Evolutionary conservation across 2,329 filamentous ascomycete species (phyloP).

Genomic region (Aspergillus sp.): DNA sequence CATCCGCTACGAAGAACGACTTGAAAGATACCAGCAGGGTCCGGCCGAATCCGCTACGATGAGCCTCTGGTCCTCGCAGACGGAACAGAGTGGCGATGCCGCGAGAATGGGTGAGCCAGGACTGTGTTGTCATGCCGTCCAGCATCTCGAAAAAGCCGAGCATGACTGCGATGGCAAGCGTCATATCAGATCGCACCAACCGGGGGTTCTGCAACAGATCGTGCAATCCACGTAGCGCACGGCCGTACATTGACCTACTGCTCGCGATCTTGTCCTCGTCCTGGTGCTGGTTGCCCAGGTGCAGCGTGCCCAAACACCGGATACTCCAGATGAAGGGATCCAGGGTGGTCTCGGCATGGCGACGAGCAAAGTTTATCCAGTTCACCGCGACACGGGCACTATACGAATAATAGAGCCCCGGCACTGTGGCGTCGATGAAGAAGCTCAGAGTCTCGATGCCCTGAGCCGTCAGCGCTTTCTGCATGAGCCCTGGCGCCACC

Average conservation of each 20-base stretch:
- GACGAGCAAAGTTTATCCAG: conserved; percentile 2
- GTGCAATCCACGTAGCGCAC: not conserved
- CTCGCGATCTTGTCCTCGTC: conserved; percentile 2
- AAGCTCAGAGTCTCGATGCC: not conserved
- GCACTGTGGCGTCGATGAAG: conserved; percentile 1
- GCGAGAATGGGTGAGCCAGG: conserved; percentile 11
- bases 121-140: conserved; percentile 3
- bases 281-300: conserved; percentile 2
- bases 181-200: conserved; percentile 1
- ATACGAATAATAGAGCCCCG: not conserved
- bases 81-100: conserved; percentile 9
- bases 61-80: conserved; percentile 7
- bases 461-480: not conserved
- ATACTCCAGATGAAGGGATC: conserved; percentile 2
- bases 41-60: conserved; percentile 10
- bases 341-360: not conserved
- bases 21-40: conserved; percentile 12
- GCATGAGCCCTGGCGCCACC: not conserved
- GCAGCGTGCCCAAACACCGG: conserved; percentile 3
- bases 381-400: not conserved
- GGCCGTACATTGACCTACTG: conserved; percentile 11
- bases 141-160: conserved; percentile 13
- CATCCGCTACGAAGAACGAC: conserved; percentile 11
- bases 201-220: not conserved
- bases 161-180: conserved; percentile 3